Evolutionary conservation across 108 stramenopile genomes (phyloP).

Genomic region (Nitzschia inconspicua): DNA sequence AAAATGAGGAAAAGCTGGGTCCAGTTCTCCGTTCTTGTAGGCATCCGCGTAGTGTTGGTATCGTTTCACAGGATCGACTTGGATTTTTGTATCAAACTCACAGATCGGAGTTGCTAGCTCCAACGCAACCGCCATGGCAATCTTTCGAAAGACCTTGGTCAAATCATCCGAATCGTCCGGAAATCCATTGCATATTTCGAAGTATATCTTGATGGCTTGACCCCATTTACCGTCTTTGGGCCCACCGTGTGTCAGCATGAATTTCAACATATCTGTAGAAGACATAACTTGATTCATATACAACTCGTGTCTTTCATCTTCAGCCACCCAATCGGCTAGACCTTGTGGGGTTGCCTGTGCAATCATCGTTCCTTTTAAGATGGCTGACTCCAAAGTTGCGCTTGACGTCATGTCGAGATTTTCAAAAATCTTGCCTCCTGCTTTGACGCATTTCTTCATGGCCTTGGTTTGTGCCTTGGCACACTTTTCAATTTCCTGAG

Average conservation of each 20-base stretch:
- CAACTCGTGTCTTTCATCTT: constrained; percentile 9
- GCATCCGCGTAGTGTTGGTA: constrained; percentile 50
- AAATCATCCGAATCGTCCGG: constrained; percentile 12
- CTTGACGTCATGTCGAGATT: constrained; percentile 17
- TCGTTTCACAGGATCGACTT: constrained; percentile 49
- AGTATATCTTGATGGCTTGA: constrained; percentile 19
- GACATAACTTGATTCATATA: constrained; percentile 15
- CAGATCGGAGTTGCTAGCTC: constrained; percentile 23
- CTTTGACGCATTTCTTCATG: constrained; percentile 30
- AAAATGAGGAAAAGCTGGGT: constrained; percentile 38
- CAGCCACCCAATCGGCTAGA: constrained; percentile 11
- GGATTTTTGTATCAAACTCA: constrained; percentile 24
- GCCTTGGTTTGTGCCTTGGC: constrained; percentile 21
- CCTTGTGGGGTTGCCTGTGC: constrained; percentile 4
- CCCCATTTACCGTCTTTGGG: constrained; percentile 36
- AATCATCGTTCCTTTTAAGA: constrained; percentile 15
- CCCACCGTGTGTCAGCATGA: constrained; percentile 29
- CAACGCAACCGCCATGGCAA: constrained; percentile 38
- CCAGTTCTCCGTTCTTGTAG: constrained; percentile 42
- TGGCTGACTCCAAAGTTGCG: not conserved
- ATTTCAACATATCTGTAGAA: constrained; percentile 11
- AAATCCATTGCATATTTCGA: constrained; percentile 4
- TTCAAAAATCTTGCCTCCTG: constrained; percentile 18
- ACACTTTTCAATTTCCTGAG: constrained; percentile 1
- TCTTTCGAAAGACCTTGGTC: constrained; percentile 10